Evolutionary conservation across 345 rosid species (phyloP).

Genomic region (Durio zibethinus): DNA sequence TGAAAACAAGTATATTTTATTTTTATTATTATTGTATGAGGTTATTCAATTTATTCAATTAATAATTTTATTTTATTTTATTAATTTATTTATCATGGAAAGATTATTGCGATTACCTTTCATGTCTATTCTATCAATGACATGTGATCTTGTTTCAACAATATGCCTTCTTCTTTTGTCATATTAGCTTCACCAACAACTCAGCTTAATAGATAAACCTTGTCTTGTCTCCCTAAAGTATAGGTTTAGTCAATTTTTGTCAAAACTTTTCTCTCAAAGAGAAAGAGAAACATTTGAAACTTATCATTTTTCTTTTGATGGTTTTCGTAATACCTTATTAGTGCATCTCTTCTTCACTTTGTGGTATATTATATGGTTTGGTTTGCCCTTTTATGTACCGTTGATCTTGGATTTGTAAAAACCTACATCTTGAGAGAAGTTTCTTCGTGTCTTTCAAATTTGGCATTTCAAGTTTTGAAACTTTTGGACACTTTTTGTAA

Average conservation of each 20-base stretch:
- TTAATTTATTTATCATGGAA: background rate
- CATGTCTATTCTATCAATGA: slow-evolving; percentile 8
- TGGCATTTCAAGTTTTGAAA: slow-evolving; percentile 42
- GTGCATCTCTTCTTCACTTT: background rate
- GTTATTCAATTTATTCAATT: no score
- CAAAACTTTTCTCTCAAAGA: background rate
- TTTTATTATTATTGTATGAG: no score
- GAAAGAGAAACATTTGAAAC: background rate
- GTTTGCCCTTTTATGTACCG: slow-evolving; percentile 47
- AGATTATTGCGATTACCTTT: background rate
- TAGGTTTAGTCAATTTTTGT: slow-evolving; percentile 13
- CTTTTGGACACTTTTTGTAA: slow-evolving; percentile 54
- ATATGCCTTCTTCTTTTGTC: slow-evolving; percentile 71
- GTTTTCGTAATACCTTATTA: no score
- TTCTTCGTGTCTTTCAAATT: slow-evolving; percentile 46
- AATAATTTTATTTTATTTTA: no score
- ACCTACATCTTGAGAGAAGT: slow-evolving; percentile 87
- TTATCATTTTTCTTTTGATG: background rate
- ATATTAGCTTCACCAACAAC: slow-evolving; percentile 62
- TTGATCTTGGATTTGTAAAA: slow-evolving; percentile 76
- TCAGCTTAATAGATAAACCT: slow-evolving; percentile 40
- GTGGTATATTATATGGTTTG: slow-evolving; percentile 7
- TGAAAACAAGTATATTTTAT: no score
- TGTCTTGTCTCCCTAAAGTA: slow-evolving; percentile 64
- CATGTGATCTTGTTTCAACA: slow-evolving; percentile 27